These are phyloP conservation scores for Setaria italica DNA, from an alignment of 202 grass and related monocot genomes.

Conservation along the genomic window DNA sequence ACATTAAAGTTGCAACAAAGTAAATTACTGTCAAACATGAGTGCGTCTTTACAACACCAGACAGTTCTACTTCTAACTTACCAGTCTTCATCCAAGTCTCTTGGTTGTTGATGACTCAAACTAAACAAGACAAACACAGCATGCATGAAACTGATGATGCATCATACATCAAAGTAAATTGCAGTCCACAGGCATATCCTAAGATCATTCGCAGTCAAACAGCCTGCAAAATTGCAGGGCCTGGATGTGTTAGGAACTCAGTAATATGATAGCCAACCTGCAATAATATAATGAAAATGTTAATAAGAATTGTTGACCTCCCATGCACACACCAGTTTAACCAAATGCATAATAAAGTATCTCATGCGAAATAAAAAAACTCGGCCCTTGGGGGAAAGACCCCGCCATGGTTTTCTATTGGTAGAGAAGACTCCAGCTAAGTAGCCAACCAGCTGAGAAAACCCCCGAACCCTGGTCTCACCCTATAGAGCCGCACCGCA, in stretches of 20 bases:
- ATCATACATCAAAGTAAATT: background rate
- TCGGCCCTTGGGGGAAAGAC: no score
- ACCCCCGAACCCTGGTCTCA: no score
- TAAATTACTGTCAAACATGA: background rate
- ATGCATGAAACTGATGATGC: background rate
- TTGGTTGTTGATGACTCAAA: background rate
- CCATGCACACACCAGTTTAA: background rate
- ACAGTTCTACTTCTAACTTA: background rate
- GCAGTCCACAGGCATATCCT: background rate
- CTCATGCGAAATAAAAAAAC: no score
- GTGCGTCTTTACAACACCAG: background rate
- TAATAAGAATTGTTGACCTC: background rate
- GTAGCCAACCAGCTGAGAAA: no score
- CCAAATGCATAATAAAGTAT: background rate
- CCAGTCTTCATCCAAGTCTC: background rate
- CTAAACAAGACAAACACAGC: background rate
- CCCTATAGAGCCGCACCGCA: no score
- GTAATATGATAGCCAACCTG: background rate
- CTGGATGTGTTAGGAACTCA: background rate
- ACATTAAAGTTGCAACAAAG: background rate
- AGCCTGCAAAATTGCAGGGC: background rate
- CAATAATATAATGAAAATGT: background rate
- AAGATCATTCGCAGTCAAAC: background rate
- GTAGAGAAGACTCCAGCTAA: no score
- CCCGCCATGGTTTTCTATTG: no score